phyloP scores from a whole-genome alignment of 1,284 basidiomycete species.

The Puccinia triticina region DNA sequence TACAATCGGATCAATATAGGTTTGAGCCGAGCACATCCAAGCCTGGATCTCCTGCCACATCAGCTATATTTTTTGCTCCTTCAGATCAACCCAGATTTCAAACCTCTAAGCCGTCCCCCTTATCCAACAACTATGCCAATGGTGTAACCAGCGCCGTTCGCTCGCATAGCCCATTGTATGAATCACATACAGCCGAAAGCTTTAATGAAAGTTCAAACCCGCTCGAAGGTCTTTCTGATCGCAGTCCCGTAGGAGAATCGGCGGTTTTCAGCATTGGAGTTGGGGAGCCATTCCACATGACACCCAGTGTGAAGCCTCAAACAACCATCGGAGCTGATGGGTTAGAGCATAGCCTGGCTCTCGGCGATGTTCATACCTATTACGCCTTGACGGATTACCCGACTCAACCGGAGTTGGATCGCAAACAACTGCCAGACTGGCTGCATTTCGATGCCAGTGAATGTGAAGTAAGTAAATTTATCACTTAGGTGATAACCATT shows the following conservation, averaged over 20 bases:
- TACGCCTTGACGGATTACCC: conserved; percentile 42
- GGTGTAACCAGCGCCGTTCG: conserved; percentile 17
- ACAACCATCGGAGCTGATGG: not conserved
- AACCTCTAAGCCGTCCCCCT: conserved; percentile 11
- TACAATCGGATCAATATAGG: conserved; percentile 30
- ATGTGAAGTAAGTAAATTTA: conserved; percentile 29
- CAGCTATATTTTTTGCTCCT: conserved; percentile 50
- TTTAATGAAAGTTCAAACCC: not conserved
- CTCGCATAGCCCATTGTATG: conserved; percentile 11
- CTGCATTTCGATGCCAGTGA: conserved; percentile 49
- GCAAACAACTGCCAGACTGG: conserved; percentile 49
- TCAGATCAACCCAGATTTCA: conserved; percentile 5
- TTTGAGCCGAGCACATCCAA: conserved; percentile 30
- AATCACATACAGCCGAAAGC: conserved; percentile 18
- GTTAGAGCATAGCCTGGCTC: not conserved
- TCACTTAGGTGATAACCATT: not conserved
- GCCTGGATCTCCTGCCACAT: conserved; percentile 35
- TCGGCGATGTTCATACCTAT: not conserved
- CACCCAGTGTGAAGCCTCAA: conserved; percentile 37
- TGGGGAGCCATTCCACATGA: conserved; percentile 49
- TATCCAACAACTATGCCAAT: not conserved
- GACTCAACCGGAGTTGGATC: conserved; percentile 14
- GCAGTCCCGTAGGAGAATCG: not conserved
- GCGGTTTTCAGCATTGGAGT: conserved; percentile 38
- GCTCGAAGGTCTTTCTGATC: not conserved